Evolutionary conservation across 805 yeast species (phyloP), one percentile per base, ranked within the genome.

Genomic region (Tetrapisispora arboricola): DNA sequence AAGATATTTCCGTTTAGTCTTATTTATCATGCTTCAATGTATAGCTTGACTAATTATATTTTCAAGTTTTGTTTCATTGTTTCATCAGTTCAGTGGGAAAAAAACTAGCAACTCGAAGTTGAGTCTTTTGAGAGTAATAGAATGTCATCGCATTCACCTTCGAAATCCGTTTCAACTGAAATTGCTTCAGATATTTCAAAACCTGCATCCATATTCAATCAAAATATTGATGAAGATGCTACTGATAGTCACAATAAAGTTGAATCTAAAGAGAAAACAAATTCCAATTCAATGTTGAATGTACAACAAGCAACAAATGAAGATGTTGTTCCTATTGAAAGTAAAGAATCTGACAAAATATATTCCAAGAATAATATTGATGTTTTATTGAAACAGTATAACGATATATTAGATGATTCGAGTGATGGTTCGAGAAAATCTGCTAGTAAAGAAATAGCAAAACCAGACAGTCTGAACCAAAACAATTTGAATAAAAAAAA

Each of bases 321-420:
- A n/a, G 26, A 20, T 21, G 27, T 7, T 20, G 19, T 11, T 3
- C 11, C 13, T 21, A 24, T 7, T 11, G 30, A 34, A 3, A 34
- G 16, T 24, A 34, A 22, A 24, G 37, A 24, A 25, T 17, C n/a
- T 11, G 22, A 34, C 25, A 34, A 24, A 17, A 34, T 34, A 9
- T 25, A 24, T 6, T 34, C 37, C 11, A 42, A 29, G 21, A 26
- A 37, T 20, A 44, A 35, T 28, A 36, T 58, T 36, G 61, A 57
- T 38, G 36, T 47, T 16, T 40, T 58, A 15, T 40, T 58, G 27
- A 58, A 58, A 36, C 58, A 58, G 34, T 58, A 58, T 38, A 57
- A 57, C 38, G 49, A 50, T 22, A 41, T 56, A n/a, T 37, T 57
- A 31, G 48, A 45, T 24, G 43, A 46, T 16, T 43, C 55, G 15